These are phyloP conservation scores for Myxozyma geophila DNA, from an alignment of 805 yeast species.

Conservation along the genomic window DNA sequence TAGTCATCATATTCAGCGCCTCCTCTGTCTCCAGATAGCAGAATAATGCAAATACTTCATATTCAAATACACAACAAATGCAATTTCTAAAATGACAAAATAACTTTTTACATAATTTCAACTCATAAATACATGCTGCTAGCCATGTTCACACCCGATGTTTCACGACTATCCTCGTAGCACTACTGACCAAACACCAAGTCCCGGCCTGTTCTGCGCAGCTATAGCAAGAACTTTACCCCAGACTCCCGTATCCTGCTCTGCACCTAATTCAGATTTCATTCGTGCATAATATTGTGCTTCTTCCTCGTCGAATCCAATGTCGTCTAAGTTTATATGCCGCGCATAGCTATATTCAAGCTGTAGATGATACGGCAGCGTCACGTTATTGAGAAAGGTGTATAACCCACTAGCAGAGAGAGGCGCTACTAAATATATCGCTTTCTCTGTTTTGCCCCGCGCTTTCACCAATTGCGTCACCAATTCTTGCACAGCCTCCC, in stretches of 20 bases:
- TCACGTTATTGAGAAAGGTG: conserved; percentile 7
- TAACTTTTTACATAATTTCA: no score
- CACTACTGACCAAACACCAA: conserved; percentile 33
- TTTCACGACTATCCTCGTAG: conserved; percentile 1
- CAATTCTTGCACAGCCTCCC: conserved; percentile 40
- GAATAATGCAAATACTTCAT: no score
- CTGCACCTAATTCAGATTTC: not conserved
- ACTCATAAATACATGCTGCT: not conserved
- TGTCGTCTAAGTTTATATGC: conserved; percentile 36
- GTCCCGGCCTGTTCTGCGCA: conserved; percentile 33
- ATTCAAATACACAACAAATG: no score
- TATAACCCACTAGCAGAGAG: conserved; percentile 33
- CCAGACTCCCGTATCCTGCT: conserved; percentile 8
- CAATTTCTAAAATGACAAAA: no score
- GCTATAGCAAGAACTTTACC: conserved; percentile 3
- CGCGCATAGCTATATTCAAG: conserved; percentile 22
- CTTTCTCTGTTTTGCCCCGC: conserved; percentile 4
- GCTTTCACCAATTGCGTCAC: conserved; percentile 30
- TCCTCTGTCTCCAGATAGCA: no score
- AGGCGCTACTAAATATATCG: conserved; percentile 44
- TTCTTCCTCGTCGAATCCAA: conserved; percentile 26
- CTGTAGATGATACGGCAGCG: conserved; percentile 10
- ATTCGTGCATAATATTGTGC: conserved; percentile 4
- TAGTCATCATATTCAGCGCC: no score
- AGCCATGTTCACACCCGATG: not conserved